Conservation (phyloP, 2,329 filamentous ascomycete species). For the Fusarium humuli region DNA sequence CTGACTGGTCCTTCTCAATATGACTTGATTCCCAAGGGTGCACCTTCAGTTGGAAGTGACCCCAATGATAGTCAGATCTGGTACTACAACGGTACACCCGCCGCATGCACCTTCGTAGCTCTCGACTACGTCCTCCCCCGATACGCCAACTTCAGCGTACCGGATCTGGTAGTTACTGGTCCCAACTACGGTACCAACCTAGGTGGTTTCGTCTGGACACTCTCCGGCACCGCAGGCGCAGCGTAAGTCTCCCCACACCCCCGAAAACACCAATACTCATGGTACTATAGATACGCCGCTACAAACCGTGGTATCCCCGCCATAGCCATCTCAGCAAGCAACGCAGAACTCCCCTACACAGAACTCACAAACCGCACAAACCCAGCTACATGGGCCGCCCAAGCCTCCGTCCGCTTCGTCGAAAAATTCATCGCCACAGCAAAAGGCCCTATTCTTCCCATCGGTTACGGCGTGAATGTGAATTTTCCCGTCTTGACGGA, state of each 20-base stretch:
- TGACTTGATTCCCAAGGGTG: slow-evolving; percentile 47
- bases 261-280: too few species aligned
- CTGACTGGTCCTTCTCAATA: slow-evolving; percentile 46
- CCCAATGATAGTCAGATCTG: slow-evolving; percentile 65
- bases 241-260: slow-evolving; percentile 41
- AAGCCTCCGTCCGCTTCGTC: slow-evolving; percentile 58
- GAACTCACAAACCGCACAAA: slow-evolving; percentile 55
- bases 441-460: slow-evolving; percentile 54
- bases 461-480: slow-evolving; percentile 64
- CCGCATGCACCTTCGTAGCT: slow-evolving; percentile 66
- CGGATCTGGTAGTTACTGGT: slow-evolving; percentile 66
- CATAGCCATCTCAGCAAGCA: slow-evolving; percentile 61
- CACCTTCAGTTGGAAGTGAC: slow-evolving; percentile 58
- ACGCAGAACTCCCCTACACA: slow-evolving; percentile 56
- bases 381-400: slow-evolving; percentile 57
- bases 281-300: slow-evolving; percentile 50
- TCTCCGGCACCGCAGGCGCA: slow-evolving; percentile 63
- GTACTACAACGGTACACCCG: slow-evolving; percentile 71
- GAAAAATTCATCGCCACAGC: slow-evolving; percentile 57
- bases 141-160: slow-evolving; percentile 60
- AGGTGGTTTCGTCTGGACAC: slow-evolving; percentile 65
- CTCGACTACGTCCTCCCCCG: slow-evolving; percentile 66
- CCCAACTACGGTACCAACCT: slow-evolving; percentile 68
- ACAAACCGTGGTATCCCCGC: slow-evolving; percentile 62
- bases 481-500: slow-evolving; percentile 61